Conservation (phyloP, 116 monocot species). For the Dioscorea cayenensis region DNA sequence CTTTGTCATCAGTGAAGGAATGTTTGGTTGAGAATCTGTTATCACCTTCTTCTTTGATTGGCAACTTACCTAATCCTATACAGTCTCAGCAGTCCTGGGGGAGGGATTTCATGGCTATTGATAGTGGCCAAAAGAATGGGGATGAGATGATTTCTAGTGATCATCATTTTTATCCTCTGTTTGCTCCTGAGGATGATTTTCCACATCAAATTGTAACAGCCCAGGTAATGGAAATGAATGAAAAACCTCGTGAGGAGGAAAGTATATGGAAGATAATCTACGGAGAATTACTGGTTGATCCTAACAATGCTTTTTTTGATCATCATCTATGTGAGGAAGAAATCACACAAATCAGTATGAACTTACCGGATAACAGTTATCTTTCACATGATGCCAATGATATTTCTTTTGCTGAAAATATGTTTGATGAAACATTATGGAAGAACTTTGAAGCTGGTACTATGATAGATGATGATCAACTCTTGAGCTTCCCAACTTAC, state of each 20-base stretch:
- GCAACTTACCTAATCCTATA: slow-evolving; percentile 1
- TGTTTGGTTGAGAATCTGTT: slow-evolving; percentile 2
- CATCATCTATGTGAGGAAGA: too few relatives aligned
- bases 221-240: slow-evolving; percentile 8
- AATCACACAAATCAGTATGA: too few relatives aligned
- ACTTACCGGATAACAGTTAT: neutral
- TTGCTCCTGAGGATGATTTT: slow-evolving; percentile 17
- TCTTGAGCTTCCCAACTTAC: slow-evolving; percentile 20
- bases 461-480: slow-evolving; percentile 2
- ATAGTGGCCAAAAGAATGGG: slow-evolving; percentile 1
- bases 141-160: slow-evolving; percentile 7
- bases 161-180: slow-evolving; percentile 9
- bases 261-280: slow-evolving; percentile 14
- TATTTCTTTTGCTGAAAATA: slow-evolving; percentile 2
- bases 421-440: neutral
- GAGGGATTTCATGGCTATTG: slow-evolving; percentile 1
- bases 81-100: slow-evolving; percentile 3
- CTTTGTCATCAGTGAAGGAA: neutral
- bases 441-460: slow-evolving; percentile 1
- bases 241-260: slow-evolving; percentile 11
- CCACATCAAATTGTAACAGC: neutral
- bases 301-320: neutral
- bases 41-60: slow-evolving; percentile 5
- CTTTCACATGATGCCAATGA: slow-evolving; percentile 3
- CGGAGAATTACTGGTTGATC: slow-evolving; percentile 6